Conservation (phyloP, 495 filamentous ascomycete species). For the Elasticomyces elasticus region DNA sequence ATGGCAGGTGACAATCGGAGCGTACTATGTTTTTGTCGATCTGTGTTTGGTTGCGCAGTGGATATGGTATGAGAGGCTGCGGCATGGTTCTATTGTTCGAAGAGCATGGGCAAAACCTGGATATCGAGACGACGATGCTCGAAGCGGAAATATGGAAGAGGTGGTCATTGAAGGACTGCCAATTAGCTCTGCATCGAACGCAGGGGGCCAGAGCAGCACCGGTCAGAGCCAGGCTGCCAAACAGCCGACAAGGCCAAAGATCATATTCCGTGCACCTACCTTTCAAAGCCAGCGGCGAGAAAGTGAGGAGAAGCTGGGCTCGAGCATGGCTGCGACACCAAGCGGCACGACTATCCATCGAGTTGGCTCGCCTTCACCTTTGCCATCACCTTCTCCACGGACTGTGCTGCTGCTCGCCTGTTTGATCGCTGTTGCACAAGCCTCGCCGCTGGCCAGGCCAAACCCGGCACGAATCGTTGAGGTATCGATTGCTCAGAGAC, state of each 20-base stretch:
- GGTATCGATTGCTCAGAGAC: conserved; percentile 6
- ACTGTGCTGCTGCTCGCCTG: conserved; percentile 30
- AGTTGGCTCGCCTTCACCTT: conserved; percentile 6
- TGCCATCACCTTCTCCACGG: conserved; percentile 21
- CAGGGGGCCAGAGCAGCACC: background rate
- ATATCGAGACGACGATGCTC: conserved; percentile 18
- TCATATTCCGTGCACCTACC: conserved; percentile 18
- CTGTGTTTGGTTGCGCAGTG: conserved; percentile 53
- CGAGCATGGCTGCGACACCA: conserved; percentile 10
- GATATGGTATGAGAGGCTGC: conserved; percentile 55
- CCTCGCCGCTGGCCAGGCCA: conserved; percentile 27
- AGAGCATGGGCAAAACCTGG: conserved; percentile 17
- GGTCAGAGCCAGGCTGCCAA: background rate
- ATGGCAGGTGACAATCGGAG: conserved; percentile 60
- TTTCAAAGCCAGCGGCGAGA: conserved; percentile 3
- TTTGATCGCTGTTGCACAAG: conserved; percentile 25
- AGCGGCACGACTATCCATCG: conserved; percentile 18
- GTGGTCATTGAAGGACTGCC: conserved; percentile 16
- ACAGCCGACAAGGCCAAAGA: conserved; percentile 7
- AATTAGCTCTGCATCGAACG: background rate
- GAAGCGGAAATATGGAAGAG: conserved; percentile 10
- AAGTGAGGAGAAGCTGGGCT: background rate
- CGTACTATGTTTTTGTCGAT: conserved; percentile 62
- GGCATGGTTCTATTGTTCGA: conserved; percentile 31
- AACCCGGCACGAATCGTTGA: conserved; percentile 12